Conservation (phyloP, 108 stramenopile species). For the Stephanodiscus triporus region DNA sequence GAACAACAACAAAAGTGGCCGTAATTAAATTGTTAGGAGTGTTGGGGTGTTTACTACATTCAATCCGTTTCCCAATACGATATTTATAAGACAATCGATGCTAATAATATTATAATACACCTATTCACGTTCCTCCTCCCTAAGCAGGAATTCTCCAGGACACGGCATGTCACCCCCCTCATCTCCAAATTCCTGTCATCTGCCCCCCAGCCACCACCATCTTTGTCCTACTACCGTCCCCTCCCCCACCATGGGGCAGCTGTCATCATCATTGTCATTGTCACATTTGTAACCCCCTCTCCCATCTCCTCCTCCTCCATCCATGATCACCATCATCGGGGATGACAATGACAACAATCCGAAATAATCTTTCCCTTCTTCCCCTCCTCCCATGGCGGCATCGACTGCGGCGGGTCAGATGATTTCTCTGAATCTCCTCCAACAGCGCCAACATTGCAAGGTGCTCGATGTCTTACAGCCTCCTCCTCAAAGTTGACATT, state of each 20-base stretch:
- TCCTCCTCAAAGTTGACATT: conserved; percentile 49
- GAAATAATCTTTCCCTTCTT: not conserved
- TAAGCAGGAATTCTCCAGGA: conserved; percentile 79
- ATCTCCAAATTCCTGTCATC: conserved; percentile 58
- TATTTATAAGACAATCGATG: too few species aligned
- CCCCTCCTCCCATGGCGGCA: not conserved
- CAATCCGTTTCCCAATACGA: too few species aligned
- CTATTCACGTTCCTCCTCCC: conserved; percentile 62
- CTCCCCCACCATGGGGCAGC: conserved; percentile 13
- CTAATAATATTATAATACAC: too few species aligned
- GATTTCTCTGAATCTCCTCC: conserved; percentile 64
- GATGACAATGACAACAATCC: too few species aligned
- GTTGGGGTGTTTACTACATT: too few species aligned
- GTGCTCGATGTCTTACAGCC: conserved; percentile 62
- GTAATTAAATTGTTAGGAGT: too few species aligned
- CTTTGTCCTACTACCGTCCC: not conserved
- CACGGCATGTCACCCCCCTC: conserved; percentile 90
- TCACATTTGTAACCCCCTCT: not conserved
- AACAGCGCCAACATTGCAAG: conserved; percentile 66
- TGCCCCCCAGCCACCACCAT: conserved; percentile 53
- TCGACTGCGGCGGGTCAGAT: not conserved
- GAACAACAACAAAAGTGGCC: too few species aligned
- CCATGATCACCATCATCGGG: not conserved
- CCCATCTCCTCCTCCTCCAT: not conserved
- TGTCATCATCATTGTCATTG: not conserved